Evolutionary conservation across 306 rosid genomes (phyloP), one percentile per base, ranked within the genome.

Genomic region (Cajanus cajan): DNA sequence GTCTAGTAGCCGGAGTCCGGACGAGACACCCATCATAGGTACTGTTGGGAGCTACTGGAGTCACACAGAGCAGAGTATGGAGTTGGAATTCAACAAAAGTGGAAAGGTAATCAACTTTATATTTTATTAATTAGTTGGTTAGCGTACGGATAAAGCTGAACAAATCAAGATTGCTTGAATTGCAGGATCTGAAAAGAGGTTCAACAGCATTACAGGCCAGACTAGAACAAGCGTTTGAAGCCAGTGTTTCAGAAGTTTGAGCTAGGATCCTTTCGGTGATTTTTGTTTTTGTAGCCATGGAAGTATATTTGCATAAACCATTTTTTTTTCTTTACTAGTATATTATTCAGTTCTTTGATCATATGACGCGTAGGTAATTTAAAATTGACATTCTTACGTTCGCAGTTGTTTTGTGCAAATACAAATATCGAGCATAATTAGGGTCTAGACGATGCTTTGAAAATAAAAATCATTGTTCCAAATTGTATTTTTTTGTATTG

Each of bases 1-100:
- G 74, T 59, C 71, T 12, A 85, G 40, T 85, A 83, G 86, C 87
- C 75, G 22, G 44, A 89, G 87, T 82, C 88, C 92, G 0, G 86
- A 83, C 12, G 89, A 90, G 7, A 82, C 80, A 4, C 89, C 89
- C 3, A 78, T 88, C 45, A 84, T 90, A 31, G 98, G 94, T 4
- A 86, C 92, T 28, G 94, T 95, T 62, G 94, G 97, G 68, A 92
- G 97, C 82, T 94, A 88, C 71, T 92, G 95, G 97, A 88, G 64
- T 81, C 90, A 80, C 45, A 86, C 89, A 7, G 85, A 83, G n/a
- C 91, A 86, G 84, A 44, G 19, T 80, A 70, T 37, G 72, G 82
- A 84, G 81, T 85, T 86, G 8, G 78, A 74, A 33, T 80, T 80
- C 3, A 78, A 80, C 75, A 80, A 11, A 61, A 41, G 10, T 61